Evolutionary conservation across 305 asterid species (phyloP).

Genomic region (Monarda citriodora): DNA sequence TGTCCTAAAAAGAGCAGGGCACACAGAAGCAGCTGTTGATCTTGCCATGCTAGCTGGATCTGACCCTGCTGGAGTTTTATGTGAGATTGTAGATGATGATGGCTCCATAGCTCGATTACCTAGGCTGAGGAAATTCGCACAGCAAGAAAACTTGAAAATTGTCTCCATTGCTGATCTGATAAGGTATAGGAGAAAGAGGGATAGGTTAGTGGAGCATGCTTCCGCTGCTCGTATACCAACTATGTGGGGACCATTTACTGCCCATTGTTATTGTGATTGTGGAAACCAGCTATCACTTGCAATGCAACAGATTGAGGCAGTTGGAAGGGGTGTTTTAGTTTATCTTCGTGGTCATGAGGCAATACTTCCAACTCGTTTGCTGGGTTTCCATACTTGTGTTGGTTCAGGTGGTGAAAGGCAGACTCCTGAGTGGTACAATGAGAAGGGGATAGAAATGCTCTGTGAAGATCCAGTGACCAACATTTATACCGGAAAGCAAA

Average conservation of each 20-base stretch:
- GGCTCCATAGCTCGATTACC: constrained; percentile 99
- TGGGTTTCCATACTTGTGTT: constrained; percentile 99
- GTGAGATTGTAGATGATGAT: constrained; percentile 97
- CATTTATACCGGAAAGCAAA: constrained; percentile 45
- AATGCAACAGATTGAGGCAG: constrained; percentile 95
- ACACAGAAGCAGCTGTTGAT: constrained; percentile 98
- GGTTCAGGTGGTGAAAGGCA: constrained; percentile 97
- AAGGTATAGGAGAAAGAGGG: constrained; percentile 97
- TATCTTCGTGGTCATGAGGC: constrained; percentile 99
- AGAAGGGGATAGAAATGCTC: constrained; percentile 83
- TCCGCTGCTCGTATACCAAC: constrained; percentile 97
- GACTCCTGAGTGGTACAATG: constrained; percentile 98
- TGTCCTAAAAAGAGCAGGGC: constrained; percentile 98
- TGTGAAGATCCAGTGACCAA: constrained; percentile 34
- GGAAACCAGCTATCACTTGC: constrained; percentile 93
- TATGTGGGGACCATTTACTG: constrained; percentile 94
- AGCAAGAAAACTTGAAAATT: constrained; percentile 72
- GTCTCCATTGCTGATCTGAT: constrained; percentile 92
- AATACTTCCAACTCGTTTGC: too few species aligned
- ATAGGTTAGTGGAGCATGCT: constrained; percentile 81
- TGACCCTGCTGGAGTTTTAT: constrained; percentile 86
- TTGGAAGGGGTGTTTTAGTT: constrained; percentile 88
- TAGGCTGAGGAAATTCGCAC: constrained; percentile 65
- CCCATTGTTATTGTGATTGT: constrained; percentile 96
- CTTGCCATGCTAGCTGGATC: constrained; percentile 88